phyloP scores from a whole-genome alignment of 345 rosid species.

The Hypericum androsaemum region DNA sequence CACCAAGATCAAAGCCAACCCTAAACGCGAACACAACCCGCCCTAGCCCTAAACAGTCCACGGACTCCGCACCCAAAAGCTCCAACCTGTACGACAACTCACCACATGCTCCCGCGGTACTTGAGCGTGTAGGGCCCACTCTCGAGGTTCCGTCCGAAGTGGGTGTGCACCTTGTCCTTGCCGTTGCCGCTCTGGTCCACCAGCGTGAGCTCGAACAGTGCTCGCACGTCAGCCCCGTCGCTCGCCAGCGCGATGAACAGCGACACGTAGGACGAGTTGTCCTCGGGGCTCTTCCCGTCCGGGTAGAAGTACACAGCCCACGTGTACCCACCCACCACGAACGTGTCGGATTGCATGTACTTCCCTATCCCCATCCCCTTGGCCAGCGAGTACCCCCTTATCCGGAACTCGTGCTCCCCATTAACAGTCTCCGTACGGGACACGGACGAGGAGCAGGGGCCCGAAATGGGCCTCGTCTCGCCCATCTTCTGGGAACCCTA shows the following conservation, averaged over 20 bases:
- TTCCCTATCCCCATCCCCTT: conserved; percentile 64
- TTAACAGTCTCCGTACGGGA: conserved; percentile 59
- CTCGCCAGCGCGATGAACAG: conserved; percentile 62
- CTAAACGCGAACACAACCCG: too few species aligned
- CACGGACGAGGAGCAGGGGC: conserved; percentile 27
- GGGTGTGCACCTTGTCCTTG: conserved; percentile 63
- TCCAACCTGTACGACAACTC: conserved; percentile 7
- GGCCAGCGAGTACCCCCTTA: conserved; percentile 50
- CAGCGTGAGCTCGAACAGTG: conserved; percentile 59
- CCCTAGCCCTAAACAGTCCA: not conserved
- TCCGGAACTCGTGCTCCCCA: conserved; percentile 58
- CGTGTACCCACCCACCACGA: not conserved
- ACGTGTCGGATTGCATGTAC: conserved; percentile 46
- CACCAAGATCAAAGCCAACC: too few species aligned
- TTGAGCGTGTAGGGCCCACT: conserved; percentile 63
- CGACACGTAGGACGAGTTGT: conserved; percentile 49
- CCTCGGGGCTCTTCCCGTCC: conserved; percentile 71
- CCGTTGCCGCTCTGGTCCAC: conserved; percentile 72
- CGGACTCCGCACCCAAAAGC: not conserved
- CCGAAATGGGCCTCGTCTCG: not conserved
- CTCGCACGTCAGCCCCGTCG: conserved; percentile 65
- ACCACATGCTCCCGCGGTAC: conserved; percentile 83
- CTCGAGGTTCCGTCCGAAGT: conserved; percentile 65
- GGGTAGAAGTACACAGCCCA: conserved; percentile 79
- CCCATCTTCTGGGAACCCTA: not conserved